Evolutionary conservation across 1,139 yeast species (phyloP), one percentile per base, ranked within the genome.

Genomic region (Kodamaea fungicola): DNA sequence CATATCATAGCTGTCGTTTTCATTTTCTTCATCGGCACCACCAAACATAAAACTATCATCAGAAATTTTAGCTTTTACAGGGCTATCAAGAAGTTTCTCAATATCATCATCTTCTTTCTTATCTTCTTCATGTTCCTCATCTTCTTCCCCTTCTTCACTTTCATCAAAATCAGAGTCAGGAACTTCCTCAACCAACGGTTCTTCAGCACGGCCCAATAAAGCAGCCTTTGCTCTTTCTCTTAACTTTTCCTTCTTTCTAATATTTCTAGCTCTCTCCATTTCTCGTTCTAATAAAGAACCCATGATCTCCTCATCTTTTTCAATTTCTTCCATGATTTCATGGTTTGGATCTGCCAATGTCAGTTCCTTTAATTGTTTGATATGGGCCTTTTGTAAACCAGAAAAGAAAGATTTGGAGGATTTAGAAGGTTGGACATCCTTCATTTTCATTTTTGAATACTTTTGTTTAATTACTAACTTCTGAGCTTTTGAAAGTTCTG

Each of bases 221-320:
- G 69, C 71, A 37, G 51, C 41, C 37, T 60, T 63, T 2, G 73
- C 74, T 39, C 52, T 61, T 43, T 67, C 74, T 37, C 57, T 56
- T 27, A 64, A 43, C 42, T 73, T 68, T 40, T 77, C 86, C 39
- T 68, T 71, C 47, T 69, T 74, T 40, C 81, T 65, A 24, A 75
- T 67, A 35, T 64, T 67, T 49, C 78, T 61, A 24, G 66, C 76
- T 44, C 81, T 64, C 44, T 74, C 74, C 49, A 78, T 70, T 51
- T 83, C 90, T 41, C 76, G 70, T 46, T 83, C 88, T 45, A 83
- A 64, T 32, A 83, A 47, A 64, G 65, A 57, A 3, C 71, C 72
- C 71, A 67, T 65, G 16, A 62, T 57, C 36, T 67, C 72, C 34
- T 67, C 73, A 36, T 67, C 71, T 45, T 66, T 59, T 39, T 67